These are phyloP conservation scores for Lithocarpus polystachyus DNA, from an alignment of 306 rosid species.

Conservation along the genomic window DNA sequence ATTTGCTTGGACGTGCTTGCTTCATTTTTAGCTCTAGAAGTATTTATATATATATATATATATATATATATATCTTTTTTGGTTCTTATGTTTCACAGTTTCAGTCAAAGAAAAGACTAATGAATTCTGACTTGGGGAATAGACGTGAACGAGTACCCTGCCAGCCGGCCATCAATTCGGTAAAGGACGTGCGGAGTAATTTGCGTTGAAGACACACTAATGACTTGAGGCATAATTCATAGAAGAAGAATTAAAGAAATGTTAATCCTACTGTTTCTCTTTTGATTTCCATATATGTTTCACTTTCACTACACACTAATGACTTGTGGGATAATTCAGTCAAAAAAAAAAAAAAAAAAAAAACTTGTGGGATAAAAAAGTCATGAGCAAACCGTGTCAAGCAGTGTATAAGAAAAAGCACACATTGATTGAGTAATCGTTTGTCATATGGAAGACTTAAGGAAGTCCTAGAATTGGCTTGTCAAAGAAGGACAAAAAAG, in stretches of 20 bases:
- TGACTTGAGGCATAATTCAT: no score
- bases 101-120: not conserved
- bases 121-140: not conserved
- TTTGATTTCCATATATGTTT: no score
- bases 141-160: not conserved
- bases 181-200: no score
- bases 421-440: not conserved
- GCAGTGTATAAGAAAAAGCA: not conserved
- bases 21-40: no score
- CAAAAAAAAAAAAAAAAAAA: no score
- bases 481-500: not conserved
- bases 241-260: not conserved
- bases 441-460: not conserved
- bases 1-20: no score
- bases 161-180: not conserved
- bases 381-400: not conserved
- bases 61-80: no score
- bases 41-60: no score
- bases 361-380: not conserved
- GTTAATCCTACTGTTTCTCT: not conserved
- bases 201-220: no score
- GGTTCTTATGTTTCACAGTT: not conserved
- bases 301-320: not conserved
- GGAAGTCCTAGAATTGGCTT: not conserved
- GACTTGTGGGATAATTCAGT: not conserved